Evolutionary conservation across 2,329 filamentous ascomycete species (phyloP), one percentile per base, ranked within the genome.

Genomic region (Nannizzia gypsea): DNA sequence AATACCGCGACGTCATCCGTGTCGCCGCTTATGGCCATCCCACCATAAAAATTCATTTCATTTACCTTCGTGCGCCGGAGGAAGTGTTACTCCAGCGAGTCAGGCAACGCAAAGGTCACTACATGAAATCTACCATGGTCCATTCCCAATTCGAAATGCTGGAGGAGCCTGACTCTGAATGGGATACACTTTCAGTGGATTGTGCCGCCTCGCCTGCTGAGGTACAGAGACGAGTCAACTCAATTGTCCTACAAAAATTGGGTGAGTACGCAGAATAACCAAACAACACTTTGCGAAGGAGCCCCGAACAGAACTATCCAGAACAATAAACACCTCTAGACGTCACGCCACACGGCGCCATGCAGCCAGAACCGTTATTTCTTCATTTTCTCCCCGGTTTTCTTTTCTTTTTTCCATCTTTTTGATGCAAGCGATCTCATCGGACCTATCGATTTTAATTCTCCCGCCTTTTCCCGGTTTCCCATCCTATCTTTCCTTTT

Each of bases 81-180:
- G 81, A 85, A 60, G 80, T 88, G 8, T 81, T 97, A 31, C 77
- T 95, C 60, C 77, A 86, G 66, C 83, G 93, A 6, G 91, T 97
- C 6, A 79, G 80, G 36, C 78, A 81, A 42, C 83, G 93, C 66
- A 76, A 91, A 74, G 85, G 85, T 58, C 93, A 99, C 72, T 99
- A 93, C 75, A 96, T 99, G 91, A 92, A 93, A 67, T 87, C 89
- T 66, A 83, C 84, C 68, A 97, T 99, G 92, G 91, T 99, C 6
- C 85, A 88, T 68, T 95, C 90, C 74, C 93, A 99, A 72, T 87
- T 97, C 65, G 83, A 86, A 63, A 87, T 85, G 58, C 81, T 99
- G n/a, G 92, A 99, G 75, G 84, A 87, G 63, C 93, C 93, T 0
- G 83, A 89, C 59, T 88, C 90, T 69, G 77, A 81, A 64, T 77